Base-by-base conservation (phyloP, 768 basidiomycete genomes). In the Rhodocollybia butyracea region DNA sequence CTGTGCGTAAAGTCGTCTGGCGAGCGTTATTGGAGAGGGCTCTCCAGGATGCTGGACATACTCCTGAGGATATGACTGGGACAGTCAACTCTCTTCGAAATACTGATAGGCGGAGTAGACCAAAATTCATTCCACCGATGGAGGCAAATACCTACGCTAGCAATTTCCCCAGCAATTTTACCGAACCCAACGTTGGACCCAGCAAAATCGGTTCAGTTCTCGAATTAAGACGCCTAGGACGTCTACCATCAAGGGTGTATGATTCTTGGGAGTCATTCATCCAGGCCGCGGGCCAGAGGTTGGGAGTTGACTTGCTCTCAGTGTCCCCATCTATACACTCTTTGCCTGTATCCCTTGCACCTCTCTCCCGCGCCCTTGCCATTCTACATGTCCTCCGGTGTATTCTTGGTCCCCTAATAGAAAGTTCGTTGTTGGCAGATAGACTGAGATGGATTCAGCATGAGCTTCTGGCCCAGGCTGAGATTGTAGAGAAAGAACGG, bases 1-100 rank as follows among this genome's bases (percentile, higher is more conserved):
- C 71, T 86, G 2, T 85, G 42, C 77, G 82, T 19, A 91, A 91
- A 64, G 80, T 89, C 43, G 80, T 82, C 11, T 91, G 86, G 79
- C 77, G 89, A 11, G 88, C 88, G 0, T 70, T 89, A 29, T 69
- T 90, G 1, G 79, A 34, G 24, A 22, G 39, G 6, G 13, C 45
- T 26, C 6, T 57, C 13, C 24, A 21, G 12, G n/a, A 34, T 2
- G 24, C 27, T 3, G 27, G 26, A n/a, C 24, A 19, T 17, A 10
- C 21, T 11, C 40, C 29, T 11, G 32, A 36, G 21, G 17, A 34
- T 31, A 0, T 31, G 41, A 17, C 11, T 21, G 39, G 12, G 5
- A 50, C 24, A 15, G 34, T 11, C 39, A 17, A 8, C 39, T 40
- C 39, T 5, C 21, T 19, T 6, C 7, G 6, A 5, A 19, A 13